Evolutionary conservation across 2,329 filamentous ascomycete genomes (phyloP).

Genomic region (Chrysoporthe puriensis): DNA sequence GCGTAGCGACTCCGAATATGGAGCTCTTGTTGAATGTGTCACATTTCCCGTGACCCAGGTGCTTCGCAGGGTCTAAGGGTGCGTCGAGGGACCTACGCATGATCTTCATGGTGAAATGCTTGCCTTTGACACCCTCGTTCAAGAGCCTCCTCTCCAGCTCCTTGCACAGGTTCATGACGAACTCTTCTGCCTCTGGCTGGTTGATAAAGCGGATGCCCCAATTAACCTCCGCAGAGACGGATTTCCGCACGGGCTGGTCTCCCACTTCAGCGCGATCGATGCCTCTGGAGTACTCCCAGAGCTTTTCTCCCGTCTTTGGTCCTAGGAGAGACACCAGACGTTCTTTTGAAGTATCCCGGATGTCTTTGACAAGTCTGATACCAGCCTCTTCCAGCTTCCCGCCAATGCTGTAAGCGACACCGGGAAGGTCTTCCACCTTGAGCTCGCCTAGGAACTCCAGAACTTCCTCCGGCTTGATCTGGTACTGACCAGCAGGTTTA

Average conservation of each 20-base stretch:
- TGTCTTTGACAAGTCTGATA: constrained; percentile 79
- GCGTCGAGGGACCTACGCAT: constrained; percentile 88
- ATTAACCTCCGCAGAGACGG: constrained; percentile 94
- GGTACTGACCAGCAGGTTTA: constrained; percentile 91
- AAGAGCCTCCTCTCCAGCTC: constrained; percentile 81
- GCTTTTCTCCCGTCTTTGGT: constrained; percentile 88
- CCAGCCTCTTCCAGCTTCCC: constrained; percentile 87
- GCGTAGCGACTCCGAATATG: constrained; percentile 81
- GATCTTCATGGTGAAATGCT: constrained; percentile 89
- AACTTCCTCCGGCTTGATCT: constrained; percentile 80
- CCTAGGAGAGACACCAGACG: constrained; percentile 74
- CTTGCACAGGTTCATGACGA: constrained; percentile 80
- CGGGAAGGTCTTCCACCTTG: constrained; percentile 80
- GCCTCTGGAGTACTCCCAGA: constrained; percentile 88
- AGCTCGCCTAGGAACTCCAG: constrained; percentile 77
- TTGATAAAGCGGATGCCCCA: constrained; percentile 97
- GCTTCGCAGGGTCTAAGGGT: constrained; percentile 88
- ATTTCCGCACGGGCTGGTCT: constrained; percentile 84
- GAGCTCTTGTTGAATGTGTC: constrained; percentile 91
- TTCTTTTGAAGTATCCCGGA: constrained; percentile 77
- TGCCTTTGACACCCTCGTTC: constrained; percentile 84
- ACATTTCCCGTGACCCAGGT: constrained; percentile 93
- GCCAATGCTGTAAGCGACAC: constrained; percentile 88
- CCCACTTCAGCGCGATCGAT: constrained; percentile 87
- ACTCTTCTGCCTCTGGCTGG: constrained; percentile 91